A percentile compares a stretch with the other conserved stretches of the same genome.
phyloP scores from a whole-genome alignment of 225 moss, liverwort and hornwort genomes.

The Sphagnum tenellum region DNA sequence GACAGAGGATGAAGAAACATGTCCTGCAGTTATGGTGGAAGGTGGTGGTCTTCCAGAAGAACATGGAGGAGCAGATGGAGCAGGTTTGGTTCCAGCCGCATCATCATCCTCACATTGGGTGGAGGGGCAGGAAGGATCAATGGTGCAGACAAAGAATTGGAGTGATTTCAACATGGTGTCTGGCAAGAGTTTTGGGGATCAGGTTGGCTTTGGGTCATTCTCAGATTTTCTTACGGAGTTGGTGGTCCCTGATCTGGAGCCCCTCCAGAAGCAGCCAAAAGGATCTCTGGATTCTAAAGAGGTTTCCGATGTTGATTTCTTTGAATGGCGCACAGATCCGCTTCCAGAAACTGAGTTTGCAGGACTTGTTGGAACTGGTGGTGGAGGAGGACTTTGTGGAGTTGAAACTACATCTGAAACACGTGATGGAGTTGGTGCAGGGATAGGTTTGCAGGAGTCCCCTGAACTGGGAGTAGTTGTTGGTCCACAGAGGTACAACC shows the following conservation, averaged over 20 bases:
- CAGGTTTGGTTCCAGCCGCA: too few relatives aligned
- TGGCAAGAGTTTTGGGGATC: conserved; percentile 48
- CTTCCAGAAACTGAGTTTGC: too few relatives aligned
- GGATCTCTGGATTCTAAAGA: conserved; percentile 11
- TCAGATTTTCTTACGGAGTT: conserved; percentile 53
- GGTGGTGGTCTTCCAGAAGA: too few relatives aligned
- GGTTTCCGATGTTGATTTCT: conserved; percentile 50
- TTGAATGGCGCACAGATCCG: conserved; percentile 19
- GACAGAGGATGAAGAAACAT: conserved; percentile 13
- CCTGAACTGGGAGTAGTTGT: too few relatives aligned
- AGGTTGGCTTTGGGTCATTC: conserved; percentile 69
- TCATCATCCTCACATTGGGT: background rate
- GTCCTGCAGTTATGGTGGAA: too few relatives aligned
- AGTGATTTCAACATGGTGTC: conserved; percentile 61
- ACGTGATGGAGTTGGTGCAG: too few relatives aligned
- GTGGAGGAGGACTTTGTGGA: too few relatives aligned
- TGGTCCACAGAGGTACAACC: too few relatives aligned
- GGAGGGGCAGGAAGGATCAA: conserved; percentile 17
- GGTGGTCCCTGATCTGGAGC: conserved; percentile 17
- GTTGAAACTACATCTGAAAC: too few relatives aligned
- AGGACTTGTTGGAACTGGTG: too few relatives aligned
- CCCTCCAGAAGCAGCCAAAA: conserved; percentile 3
- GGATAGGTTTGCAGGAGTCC: too few relatives aligned
- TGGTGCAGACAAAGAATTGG: conserved; percentile 47
- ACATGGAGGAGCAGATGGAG: too few relatives aligned